Conservation (phyloP, 2,329 filamentous ascomycete species). For the Cladosporium velox region DNA sequence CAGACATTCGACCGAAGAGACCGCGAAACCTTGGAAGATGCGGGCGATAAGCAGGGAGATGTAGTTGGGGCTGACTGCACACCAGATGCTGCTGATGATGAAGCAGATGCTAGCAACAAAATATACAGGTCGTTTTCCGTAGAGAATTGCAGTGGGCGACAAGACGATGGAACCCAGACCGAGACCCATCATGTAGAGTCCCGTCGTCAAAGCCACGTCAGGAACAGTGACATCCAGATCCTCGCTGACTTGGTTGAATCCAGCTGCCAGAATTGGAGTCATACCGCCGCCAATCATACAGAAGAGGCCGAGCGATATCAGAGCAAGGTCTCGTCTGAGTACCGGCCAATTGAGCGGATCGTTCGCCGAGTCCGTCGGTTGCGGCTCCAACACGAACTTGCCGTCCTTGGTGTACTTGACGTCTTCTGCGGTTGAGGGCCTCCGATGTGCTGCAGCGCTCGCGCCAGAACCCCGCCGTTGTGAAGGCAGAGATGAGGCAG, state of each 20-base stretch:
- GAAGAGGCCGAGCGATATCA: constrained; percentile 84
- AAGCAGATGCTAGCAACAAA: constrained; percentile 77
- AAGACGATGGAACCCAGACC: constrained; percentile 81
- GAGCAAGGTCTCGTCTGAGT: constrained; percentile 76
- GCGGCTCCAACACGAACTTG: constrained; percentile 82
- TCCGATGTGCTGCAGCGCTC: constrained; percentile 24
- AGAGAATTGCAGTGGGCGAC: constrained; percentile 88
- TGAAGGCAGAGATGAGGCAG: constrained; percentile 55
- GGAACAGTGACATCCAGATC: constrained; percentile 68
- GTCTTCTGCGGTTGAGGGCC: constrained; percentile 32
- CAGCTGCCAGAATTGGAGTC: constrained; percentile 85
- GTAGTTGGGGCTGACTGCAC: constrained; percentile 79
- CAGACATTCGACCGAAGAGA: constrained; percentile 88
- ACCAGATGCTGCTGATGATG: constrained; percentile 76
- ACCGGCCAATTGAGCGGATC: constrained; percentile 90
- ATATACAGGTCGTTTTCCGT: constrained; percentile 88
- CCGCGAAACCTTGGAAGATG: constrained; percentile 82
- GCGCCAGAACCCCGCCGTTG: constrained; percentile 9
- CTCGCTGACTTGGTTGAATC: constrained; percentile 76
- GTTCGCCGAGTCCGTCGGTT: constrained; percentile 86
- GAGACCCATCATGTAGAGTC: constrained; percentile 90
- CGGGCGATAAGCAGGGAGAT: constrained; percentile 76
- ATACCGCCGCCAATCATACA: constrained; percentile 93
- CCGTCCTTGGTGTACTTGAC: constrained; percentile 81
- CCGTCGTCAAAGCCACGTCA: constrained; percentile 80